Base-by-base conservation (phyloP, 345 rosid genomes). In the Corchorus olitorius region DNA sequence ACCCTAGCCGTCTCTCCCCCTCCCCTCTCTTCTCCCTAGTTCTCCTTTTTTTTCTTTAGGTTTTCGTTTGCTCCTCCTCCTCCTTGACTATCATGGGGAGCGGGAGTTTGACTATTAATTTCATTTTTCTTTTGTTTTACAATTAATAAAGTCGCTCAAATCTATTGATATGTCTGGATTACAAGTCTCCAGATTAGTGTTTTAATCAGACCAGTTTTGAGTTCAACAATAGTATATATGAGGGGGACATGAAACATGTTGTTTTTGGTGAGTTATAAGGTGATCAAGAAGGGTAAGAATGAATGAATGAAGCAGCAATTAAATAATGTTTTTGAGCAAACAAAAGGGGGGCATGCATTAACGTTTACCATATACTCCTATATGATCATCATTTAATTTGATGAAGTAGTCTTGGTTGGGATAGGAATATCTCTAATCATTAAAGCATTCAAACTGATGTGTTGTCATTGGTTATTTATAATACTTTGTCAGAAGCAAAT, bases 401-500 rank as follows among this genome's bases (percentile, higher is more conserved):
- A 65, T 33, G 54, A 45, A 35, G 22, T 15, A 39, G 48, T 77
- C 61, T 67, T 48, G 61, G 73, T 16, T 72, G n/a, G 65, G 72
- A 58, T 72, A 13, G 65, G 72, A 58, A 67, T 61, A 0, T 80
- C n/a, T 4, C 80, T 76, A 80, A 78, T 85, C 79, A 80, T 82
- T 77, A 82, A 80, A 85, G 85, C 82, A 77, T 76, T 60, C 10
- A 59, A 58, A 62, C 45, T 15, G 52, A 62, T 75, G 74, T 69
- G 80, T 76, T 69, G 77, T 70, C 83, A 76, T 82, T 69, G 76
- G 78, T 80, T 65, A 67, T 78, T 60, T 79, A 62, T 54, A 65
- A 70, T 74, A 61, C 58, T 70, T 74, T 73, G 75, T 75, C 80
- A 78, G 85, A 80, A 27, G 39, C 70, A 82, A 82, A 80, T 70